Base-by-base conservation (phyloP, 2,329 filamentous ascomycete species). In the Botryotinia globosa region DNA sequence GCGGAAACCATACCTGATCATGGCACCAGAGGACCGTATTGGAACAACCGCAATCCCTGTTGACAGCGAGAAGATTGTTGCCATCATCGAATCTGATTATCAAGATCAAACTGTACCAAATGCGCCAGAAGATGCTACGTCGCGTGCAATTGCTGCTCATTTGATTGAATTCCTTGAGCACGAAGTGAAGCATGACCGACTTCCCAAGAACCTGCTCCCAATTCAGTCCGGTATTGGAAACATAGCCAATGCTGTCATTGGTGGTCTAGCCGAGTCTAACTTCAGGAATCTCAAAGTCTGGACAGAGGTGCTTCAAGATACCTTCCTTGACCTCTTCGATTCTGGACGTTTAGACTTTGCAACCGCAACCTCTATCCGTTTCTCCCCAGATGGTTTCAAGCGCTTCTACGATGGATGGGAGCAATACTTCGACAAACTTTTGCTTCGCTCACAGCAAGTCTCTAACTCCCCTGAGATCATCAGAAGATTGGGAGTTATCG, bases 381-480 rank as follows among this genome's bases (percentile, higher is more conserved):
- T 97, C 87, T 95, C 92, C 0, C 94, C 94, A 9, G 93, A 95
- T 7, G 94, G 94, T 61, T 97, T 97, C 87, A 89, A 94, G 83
- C 91, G 93, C 77, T 97, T 97, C 87, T 97, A 97, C 85, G 88
- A 92, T 77, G 90, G 90, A 84, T 97, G 92, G 91, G 91, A 95
- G 77, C 81, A 84, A 54, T 97, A 97, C 83, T 86, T 91, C 67
- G 87, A 91, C 80, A 95, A 94, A 85, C 88, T 97, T 4, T 91
- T 97, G 72, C 90, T 97, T 65, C 92, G 94, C 75, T 91, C 91
- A n/a, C 94, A 97, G 84, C 89, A 92, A 81, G 92, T 97, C 16
- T 94, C 92, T 79, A 97, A 97, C 87, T 92, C 90, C 4, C 94
- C 94, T 74, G 94, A 97, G 83, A 94, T 97, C 83, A 97, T 97